Evolutionary conservation across 371 early-diverging fungal species (phyloP).

Genomic region (Apophysomyces trapeziformis): DNA sequence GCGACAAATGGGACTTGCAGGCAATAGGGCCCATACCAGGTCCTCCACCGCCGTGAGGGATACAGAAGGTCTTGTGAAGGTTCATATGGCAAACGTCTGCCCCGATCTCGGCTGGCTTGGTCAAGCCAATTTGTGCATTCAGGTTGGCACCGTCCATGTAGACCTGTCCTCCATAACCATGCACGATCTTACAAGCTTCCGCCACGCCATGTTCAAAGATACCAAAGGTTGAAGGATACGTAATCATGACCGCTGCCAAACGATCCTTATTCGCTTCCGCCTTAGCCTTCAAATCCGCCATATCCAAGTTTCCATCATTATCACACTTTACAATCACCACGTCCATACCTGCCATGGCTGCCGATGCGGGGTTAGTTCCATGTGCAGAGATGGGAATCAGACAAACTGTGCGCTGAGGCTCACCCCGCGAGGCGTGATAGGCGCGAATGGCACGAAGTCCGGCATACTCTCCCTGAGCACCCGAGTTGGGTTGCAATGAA

Average conservation of each 20-base stretch:
- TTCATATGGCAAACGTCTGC: conserved; percentile 99
- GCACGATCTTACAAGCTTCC: conserved; percentile 88
- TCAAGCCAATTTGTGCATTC: conserved; percentile 97
- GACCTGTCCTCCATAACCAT: conserved; percentile 93
- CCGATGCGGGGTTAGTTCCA: conserved; percentile 99
- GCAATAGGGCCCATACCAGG: conserved; percentile 98
- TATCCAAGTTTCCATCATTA: conserved; percentile 88
- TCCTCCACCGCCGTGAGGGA: conserved; percentile 99
- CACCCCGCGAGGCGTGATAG: conserved; percentile 84
- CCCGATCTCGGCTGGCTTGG: conserved; percentile 94
- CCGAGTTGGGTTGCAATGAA: conserved; percentile 96
- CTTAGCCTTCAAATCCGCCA: conserved; percentile 86
- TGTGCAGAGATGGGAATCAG: conserved; percentile 98
- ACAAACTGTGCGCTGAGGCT: conserved; percentile 87
- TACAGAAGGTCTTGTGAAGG: conserved; percentile 98
- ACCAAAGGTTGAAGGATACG: conserved; percentile 98
- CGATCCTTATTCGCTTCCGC: conserved; percentile 80
- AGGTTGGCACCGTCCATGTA: conserved; percentile 99
- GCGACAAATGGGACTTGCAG: conserved; percentile 83
- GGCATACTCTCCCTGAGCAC: conserved; percentile 98
- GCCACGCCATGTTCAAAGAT: conserved; percentile 91
- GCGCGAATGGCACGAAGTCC: conserved; percentile 93
- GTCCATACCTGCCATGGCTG: conserved; percentile 95
- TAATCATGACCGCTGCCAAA: conserved; percentile 96
- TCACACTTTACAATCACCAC: conserved; percentile 94